phyloP scores from a whole-genome alignment of 352 stramenopile species.

The Phytopythium mirpurense region DNA sequence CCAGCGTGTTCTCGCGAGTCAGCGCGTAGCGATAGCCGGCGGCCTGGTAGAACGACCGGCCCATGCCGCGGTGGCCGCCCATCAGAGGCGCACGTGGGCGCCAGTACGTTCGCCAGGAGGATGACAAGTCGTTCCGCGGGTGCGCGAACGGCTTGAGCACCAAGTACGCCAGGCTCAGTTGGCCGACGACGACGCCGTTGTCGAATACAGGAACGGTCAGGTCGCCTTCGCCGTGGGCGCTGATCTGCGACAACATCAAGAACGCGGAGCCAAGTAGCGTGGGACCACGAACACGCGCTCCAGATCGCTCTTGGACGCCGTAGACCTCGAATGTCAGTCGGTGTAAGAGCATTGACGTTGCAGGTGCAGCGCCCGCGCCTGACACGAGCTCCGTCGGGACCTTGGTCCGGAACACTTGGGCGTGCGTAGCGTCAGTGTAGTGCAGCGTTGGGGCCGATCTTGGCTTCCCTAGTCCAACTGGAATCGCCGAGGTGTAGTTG shows the following conservation, averaged over 20 bases:
- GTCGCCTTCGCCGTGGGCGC: slow-evolving; percentile 40
- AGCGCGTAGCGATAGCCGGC: slow-evolving; percentile 45
- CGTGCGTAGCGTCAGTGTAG: slow-evolving; percentile 30
- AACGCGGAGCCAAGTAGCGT: slow-evolving; percentile 29
- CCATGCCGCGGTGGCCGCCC: slow-evolving; percentile 72
- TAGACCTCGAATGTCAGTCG: slow-evolving; percentile 36
- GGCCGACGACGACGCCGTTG: slow-evolving; percentile 23
- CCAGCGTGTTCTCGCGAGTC: slow-evolving; percentile 72
- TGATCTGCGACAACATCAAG: slow-evolving; percentile 48
- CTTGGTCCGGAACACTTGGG: slow-evolving; percentile 49
- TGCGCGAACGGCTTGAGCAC: slow-evolving; percentile 52
- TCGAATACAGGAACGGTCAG: slow-evolving; percentile 52
- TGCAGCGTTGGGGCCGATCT: slow-evolving; percentile 6
- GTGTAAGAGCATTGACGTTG: slow-evolving; percentile 18
- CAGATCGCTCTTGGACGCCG: slow-evolving; percentile 14
- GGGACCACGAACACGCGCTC: slow-evolving; percentile 7
- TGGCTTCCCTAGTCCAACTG: neutral
- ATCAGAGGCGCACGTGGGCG: slow-evolving; percentile 45
- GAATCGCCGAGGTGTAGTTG: slow-evolving; percentile 3
- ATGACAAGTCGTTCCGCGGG: slow-evolving; percentile 42
- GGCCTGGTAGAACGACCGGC: slow-evolving; percentile 71
- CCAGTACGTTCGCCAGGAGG: slow-evolving; percentile 67
- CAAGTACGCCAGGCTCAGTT: slow-evolving; percentile 49
- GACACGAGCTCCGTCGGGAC: slow-evolving; percentile 25
- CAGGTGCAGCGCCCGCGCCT: slow-evolving; percentile 6